Evolutionary conservation across 306 rosid genomes (phyloP).

Genomic region (Cicer bijugum): DNA sequence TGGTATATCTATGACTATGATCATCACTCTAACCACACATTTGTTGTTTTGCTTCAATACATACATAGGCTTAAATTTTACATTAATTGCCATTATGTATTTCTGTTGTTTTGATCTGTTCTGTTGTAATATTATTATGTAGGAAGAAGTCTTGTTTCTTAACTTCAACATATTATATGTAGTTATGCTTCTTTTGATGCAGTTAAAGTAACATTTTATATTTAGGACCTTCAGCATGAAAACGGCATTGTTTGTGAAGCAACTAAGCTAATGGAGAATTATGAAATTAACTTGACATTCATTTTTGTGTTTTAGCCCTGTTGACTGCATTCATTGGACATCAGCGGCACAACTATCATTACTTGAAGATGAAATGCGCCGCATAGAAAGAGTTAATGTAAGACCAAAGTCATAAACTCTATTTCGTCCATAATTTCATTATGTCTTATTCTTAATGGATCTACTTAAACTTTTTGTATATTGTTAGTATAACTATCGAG

Average conservation of each 20-base stretch:
- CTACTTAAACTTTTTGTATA: neutral
- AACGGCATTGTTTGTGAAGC: conserved; percentile 13
- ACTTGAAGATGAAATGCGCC: conserved; percentile 97
- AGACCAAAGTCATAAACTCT: conserved; percentile 42
- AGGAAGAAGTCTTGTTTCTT: conserved; percentile 13
- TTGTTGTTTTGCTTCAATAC: conserved; percentile 17
- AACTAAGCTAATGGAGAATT: conserved; percentile 16
- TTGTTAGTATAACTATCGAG: conserved; percentile 31
- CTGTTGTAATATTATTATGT: neutral
- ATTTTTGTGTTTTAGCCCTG: conserved; percentile 70
- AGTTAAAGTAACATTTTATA: conserved; percentile 9
- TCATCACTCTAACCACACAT: conserved; percentile 18
- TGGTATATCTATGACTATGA: conserved; percentile 57
- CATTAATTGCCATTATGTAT: neutral
- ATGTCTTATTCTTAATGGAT: conserved; percentile 26
- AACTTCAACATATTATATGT: neutral
- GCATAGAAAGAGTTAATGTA: conserved; percentile 96
- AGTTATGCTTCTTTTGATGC: neutral
- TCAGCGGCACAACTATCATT: conserved; percentile 91
- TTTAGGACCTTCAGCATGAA: conserved; percentile 17
- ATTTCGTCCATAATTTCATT: conserved; percentile 38
- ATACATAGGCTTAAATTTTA: conserved; percentile 2
- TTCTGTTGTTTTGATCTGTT: neutral
- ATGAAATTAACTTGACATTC: conserved; percentile 26
- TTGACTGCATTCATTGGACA: conserved; percentile 99